Evolutionary conservation across 768 basidiomycete genomes (phyloP).

Genomic region (Amanita molliuscula): DNA sequence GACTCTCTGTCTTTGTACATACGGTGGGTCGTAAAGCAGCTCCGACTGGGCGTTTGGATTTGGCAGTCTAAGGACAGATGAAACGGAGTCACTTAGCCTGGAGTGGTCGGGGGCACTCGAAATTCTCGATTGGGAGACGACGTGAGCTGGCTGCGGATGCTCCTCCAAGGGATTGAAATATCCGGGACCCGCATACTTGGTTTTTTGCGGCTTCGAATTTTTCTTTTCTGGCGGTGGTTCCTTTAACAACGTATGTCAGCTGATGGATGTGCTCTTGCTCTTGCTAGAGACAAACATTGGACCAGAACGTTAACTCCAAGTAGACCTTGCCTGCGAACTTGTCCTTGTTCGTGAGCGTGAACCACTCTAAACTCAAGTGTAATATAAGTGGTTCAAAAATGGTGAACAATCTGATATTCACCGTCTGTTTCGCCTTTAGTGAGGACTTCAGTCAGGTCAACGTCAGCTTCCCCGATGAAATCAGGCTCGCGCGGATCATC

Average conservation of each 20-base stretch:
- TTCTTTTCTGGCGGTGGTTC: constrained; percentile 76
- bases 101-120: constrained; percentile 22
- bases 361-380: constrained; percentile 65
- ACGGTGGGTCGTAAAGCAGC: constrained; percentile 58
- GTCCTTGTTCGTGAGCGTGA: constrained; percentile 80
- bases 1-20: constrained; percentile 42
- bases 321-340: constrained; percentile 95
- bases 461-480: constrained; percentile 83
- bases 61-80: constrained; percentile 53
- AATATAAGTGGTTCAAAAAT: neutral
- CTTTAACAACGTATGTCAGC: constrained; percentile 23
- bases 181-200: constrained; percentile 69
- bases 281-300: constrained; percentile 52
- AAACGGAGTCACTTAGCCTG: constrained; percentile 39
- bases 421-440: constrained; percentile 97
- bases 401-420: constrained; percentile 16
- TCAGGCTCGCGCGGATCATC: constrained; percentile 95
- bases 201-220: constrained; percentile 35
- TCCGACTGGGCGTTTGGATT: constrained; percentile 52
- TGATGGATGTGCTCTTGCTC: constrained; percentile 3
- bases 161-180: constrained; percentile 53
- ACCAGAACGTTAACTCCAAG: constrained; percentile 95
- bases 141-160: constrained; percentile 10
- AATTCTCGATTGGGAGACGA: neutral
- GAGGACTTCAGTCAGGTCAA: constrained; percentile 83